These are phyloP conservation scores for Hymenotorrendiella dingleyae DNA, from an alignment of 2,329 filamentous ascomycete genomes.

Conservation along the genomic window DNA sequence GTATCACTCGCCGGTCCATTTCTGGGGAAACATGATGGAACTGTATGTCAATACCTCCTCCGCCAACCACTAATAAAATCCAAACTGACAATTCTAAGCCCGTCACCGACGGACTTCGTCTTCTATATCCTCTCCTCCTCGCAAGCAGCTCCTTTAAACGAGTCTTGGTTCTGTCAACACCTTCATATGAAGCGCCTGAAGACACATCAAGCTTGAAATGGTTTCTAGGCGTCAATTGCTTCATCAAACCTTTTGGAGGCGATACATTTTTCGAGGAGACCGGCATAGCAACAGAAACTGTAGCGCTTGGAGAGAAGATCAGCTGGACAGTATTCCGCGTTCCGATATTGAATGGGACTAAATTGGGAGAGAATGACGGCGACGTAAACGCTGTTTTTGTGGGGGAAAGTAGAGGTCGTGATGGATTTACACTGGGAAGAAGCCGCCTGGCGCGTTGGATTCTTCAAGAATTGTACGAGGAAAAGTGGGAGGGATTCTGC, in stretches of 20 bases:
- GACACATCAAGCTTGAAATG: conserved; percentile 17
- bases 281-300: conserved; percentile 21
- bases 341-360: conserved; percentile 16
- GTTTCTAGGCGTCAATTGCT: conserved; percentile 19
- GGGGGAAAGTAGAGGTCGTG: conserved; percentile 19
- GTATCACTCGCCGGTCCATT: conserved; percentile 24
- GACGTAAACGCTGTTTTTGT: conserved; percentile 19
- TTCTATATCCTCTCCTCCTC: conserved; percentile 20
- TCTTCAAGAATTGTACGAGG: conserved; percentile 19
- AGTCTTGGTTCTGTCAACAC: conserved; percentile 22
- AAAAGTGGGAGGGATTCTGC: conserved; percentile 19
- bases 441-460: conserved; percentile 23
- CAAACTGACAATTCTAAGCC: conserved; percentile 9
- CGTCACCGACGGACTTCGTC: conserved; percentile 20
- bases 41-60: conserved; percentile 6
- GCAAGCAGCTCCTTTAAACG: conserved; percentile 12
- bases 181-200: conserved; percentile 22
- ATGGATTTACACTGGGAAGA: conserved; percentile 19
- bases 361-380: conserved; percentile 13
- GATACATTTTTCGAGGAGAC: conserved; percentile 18
- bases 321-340: conserved; percentile 24
- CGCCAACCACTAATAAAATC: neutral
- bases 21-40: conserved; percentile 16
- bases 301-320: conserved; percentile 17
- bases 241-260: conserved; percentile 19